Conservation (phyloP, 192 early-diverging fungal species). For the Umbelopsis sp. region DNA sequence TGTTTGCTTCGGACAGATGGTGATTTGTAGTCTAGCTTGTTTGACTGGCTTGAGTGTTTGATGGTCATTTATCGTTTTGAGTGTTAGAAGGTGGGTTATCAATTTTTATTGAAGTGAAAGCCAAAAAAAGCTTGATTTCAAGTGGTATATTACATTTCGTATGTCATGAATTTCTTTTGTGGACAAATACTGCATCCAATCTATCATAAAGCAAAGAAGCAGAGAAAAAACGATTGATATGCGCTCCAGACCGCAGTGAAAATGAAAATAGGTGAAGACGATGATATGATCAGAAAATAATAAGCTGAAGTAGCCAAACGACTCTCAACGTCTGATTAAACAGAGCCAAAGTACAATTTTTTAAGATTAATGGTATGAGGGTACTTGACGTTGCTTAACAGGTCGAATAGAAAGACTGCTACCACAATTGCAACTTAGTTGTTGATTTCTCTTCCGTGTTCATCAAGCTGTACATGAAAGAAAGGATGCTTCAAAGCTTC, state of each 20-base stretch:
- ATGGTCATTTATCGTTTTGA: too few relatives aligned
- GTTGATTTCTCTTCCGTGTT: conserved; percentile 36
- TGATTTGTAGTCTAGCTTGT: too few relatives aligned
- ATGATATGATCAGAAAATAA: neutral
- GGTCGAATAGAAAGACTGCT: neutral
- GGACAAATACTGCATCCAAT: conserved; percentile 9
- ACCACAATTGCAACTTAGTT: neutral
- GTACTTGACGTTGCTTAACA: too few relatives aligned
- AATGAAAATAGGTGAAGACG: neutral
- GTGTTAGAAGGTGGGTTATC: too few relatives aligned
- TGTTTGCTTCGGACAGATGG: too few relatives aligned
- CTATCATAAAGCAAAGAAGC: conserved; percentile 21
- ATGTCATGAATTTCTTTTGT: neutral
- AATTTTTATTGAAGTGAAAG: too few relatives aligned
- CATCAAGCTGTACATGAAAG: conserved; percentile 64
- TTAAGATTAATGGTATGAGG: too few relatives aligned
- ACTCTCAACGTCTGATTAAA: too few relatives aligned
- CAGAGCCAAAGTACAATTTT: too few relatives aligned
- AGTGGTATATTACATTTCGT: conserved; percentile 21
- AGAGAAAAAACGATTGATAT: neutral
- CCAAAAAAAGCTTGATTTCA: neutral
- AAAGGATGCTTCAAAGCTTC: conserved; percentile 87
- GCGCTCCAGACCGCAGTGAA: neutral
- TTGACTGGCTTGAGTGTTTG: too few relatives aligned
- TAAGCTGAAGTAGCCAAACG: too few relatives aligned